Conservation (phyloP, 2,329 filamentous ascomycete genomes). For the Corniculantispora saksenae region DNA sequence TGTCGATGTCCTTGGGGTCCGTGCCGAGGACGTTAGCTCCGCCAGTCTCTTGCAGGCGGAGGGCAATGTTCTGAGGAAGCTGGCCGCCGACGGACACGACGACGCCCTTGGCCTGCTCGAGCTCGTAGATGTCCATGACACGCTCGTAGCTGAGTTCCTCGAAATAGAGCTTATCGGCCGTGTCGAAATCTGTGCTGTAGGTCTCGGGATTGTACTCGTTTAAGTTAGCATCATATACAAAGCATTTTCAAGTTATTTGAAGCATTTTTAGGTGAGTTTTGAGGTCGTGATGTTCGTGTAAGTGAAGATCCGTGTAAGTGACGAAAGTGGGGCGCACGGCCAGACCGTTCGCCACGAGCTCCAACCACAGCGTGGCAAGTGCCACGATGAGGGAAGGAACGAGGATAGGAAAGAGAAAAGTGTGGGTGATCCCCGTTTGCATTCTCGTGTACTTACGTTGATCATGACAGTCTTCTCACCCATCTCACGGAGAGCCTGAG, state of each 20-base stretch:
- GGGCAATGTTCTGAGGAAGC: slow-evolving; percentile 94
- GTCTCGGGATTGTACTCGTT: slow-evolving; percentile 75
- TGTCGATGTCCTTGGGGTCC: slow-evolving; percentile 91
- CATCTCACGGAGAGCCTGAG: slow-evolving; percentile 77
- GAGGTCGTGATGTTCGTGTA: background rate
- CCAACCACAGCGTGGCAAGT: no score
- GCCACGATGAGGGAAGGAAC: background rate
- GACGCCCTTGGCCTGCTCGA: slow-evolving; percentile 81
- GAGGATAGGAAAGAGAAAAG: background rate
- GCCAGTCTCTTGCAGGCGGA: slow-evolving; percentile 88
- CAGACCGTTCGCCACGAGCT: no score
- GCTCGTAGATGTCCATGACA: slow-evolving; percentile 98
- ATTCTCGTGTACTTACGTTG: slow-evolving; percentile 57
- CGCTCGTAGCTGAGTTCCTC: slow-evolving; percentile 96
- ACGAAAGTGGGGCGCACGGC: background rate
- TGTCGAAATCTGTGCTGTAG: slow-evolving; percentile 80
- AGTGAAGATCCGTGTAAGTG: background rate
- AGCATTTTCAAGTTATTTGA: background rate
- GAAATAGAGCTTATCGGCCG: slow-evolving; percentile 90
- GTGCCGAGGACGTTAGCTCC: slow-evolving; percentile 91
- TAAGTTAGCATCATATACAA: slow-evolving; percentile 16
- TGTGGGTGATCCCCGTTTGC: background rate
- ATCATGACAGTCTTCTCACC: slow-evolving; percentile 99
- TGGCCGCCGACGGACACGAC: slow-evolving; percentile 96
- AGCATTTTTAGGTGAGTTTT: background rate